phyloP scores from a whole-genome alignment of 164 flowering plant species.

The Vitis labrusca region DNA sequence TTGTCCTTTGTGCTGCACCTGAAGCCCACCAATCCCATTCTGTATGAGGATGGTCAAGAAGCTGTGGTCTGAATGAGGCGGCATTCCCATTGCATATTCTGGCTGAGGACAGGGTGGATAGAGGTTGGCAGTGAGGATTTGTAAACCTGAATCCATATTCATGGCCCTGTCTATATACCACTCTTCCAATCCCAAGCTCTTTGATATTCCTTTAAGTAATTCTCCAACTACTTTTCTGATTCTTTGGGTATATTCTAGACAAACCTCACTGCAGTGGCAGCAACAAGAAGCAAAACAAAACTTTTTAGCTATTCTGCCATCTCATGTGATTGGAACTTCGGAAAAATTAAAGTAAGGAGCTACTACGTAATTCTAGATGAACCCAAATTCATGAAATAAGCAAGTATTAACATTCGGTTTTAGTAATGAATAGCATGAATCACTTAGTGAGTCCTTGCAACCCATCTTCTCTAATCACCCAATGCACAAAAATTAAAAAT shows the following conservation, averaged over 20 bases:
- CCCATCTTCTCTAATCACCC: too few relatives aligned
- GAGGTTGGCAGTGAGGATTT: slow-evolving; percentile 39
- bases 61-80: slow-evolving; percentile 71
- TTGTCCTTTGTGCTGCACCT: slow-evolving; percentile 50
- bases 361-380: too few relatives aligned
- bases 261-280: slow-evolving; percentile 34
- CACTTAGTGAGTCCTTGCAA: too few relatives aligned
- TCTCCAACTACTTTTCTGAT: slow-evolving; percentile 28
- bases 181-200: slow-evolving; percentile 53
- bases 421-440: too few relatives aligned
- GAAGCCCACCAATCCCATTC: slow-evolving; percentile 59
- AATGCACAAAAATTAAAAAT: too few relatives aligned
- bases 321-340: too few relatives aligned
- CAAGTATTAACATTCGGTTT: too few relatives aligned
- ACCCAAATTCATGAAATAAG: too few relatives aligned
- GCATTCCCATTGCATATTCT: slow-evolving; percentile 59
- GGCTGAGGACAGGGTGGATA: slow-evolving; percentile 79
- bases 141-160: slow-evolving; percentile 31
- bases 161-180: slow-evolving; percentile 30
- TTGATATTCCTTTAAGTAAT: slow-evolving; percentile 46
- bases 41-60: slow-evolving; percentile 58
- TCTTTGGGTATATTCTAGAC: slow-evolving; percentile 34
- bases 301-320: too few relatives aligned
- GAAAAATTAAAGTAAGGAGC: too few relatives aligned
- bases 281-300: neutral